Evolutionary conservation across 257 asterid genomes (phyloP), one percentile per base, ranked within the genome.

Genomic region (Pogostemon cablin): DNA sequence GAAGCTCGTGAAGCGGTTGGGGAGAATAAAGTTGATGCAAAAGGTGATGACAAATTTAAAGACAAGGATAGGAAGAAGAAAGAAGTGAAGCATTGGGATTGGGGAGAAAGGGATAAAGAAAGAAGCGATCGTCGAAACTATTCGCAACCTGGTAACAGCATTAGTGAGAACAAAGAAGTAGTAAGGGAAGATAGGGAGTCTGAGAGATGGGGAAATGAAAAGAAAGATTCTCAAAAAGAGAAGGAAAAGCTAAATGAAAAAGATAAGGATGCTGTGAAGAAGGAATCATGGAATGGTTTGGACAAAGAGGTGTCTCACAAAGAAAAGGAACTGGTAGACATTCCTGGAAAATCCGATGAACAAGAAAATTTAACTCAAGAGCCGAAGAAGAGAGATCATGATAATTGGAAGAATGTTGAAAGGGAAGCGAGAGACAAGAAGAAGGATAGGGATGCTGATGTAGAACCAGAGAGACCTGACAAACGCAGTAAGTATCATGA

Each of bases 91-190:
- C 96, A 85, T 53, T 83, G 96, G 80, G 98, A 93, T 52, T 87
- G 92, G 96, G 97, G 90, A 53, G 98, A 91, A 70, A 84, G 85
- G 82, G 98, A 92, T 69, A 92, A 85, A 86, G 98, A 90, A 54
- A 86, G 89, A 83, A 84, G 59, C 79, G 97, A 90, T 63, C 89
- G 92, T 40, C 81, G 90, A 79, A 82, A 62, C 82, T 78, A 71
- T 52, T 81, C 81, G 78, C 98, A 83, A 69, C 74, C 79, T 55
- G 85, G 77, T 68, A 82, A 72, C 77, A 82, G 77, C 81, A 74
- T 75, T 78, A 75, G 60, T 53, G 97, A 91, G 76, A 86, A 75
- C 83, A 93, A 86, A 81, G 96, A 88, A 42, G 71, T 74, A 25
- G 69, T 73, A 41, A 84, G 82, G 84, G 96, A 93, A 70, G 96